Percentiles rank a stretch among this genome's conserved stretches.
These are phyloP conservation scores for Crithidia fasciculata DNA, from an alignment of 208 protist species.

Conservation along the genomic window DNA sequence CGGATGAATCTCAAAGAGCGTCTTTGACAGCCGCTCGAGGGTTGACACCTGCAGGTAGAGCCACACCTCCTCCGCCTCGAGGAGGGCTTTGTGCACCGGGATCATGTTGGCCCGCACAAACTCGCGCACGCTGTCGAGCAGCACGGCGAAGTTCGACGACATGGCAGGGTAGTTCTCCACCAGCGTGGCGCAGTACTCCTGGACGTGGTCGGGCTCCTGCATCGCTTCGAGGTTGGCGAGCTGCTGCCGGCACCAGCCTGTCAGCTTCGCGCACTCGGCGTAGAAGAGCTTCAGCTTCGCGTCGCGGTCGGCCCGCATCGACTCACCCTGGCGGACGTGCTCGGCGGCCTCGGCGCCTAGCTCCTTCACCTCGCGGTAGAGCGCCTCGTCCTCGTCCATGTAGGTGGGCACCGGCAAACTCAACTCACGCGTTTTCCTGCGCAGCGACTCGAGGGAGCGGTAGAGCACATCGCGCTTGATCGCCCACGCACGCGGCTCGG, in stretches of 20 bases:
- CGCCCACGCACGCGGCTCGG: constrained; percentile 43
- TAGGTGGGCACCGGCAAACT: constrained; percentile 18
- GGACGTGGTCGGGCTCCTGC: constrained; percentile 86
- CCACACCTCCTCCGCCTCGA: constrained; percentile 87
- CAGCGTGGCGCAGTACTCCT: constrained; percentile 85
- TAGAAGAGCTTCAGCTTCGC: constrained; percentile 51
- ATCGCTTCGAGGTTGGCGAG: constrained; percentile 86
- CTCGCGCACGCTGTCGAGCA: constrained; percentile 62
- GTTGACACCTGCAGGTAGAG: constrained; percentile 82
- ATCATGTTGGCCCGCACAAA: constrained; percentile 60
- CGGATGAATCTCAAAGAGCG: constrained; percentile 84
- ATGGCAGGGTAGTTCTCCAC: constrained; percentile 83
- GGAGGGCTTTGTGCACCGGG: constrained; percentile 62
- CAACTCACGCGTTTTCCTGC: constrained; percentile 25
- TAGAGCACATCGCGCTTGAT: constrained; percentile 36
- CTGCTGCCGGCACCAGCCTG: constrained; percentile 87
- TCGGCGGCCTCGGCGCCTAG: constrained; percentile 43
- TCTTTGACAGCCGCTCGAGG: constrained; percentile 75
- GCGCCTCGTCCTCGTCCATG: constrained; percentile 37
- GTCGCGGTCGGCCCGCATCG: constrained; percentile 41
- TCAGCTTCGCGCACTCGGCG: constrained; percentile 67
- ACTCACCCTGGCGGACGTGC: constrained; percentile 40
- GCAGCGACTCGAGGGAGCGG: constrained; percentile 29
- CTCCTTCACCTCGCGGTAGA: constrained; percentile 46
- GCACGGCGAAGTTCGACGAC: constrained; percentile 77